These are phyloP conservation scores for Sugiyamaella lignohabitans DNA, from an alignment of 805 yeast genomes.

Conservation along the genomic window DNA sequence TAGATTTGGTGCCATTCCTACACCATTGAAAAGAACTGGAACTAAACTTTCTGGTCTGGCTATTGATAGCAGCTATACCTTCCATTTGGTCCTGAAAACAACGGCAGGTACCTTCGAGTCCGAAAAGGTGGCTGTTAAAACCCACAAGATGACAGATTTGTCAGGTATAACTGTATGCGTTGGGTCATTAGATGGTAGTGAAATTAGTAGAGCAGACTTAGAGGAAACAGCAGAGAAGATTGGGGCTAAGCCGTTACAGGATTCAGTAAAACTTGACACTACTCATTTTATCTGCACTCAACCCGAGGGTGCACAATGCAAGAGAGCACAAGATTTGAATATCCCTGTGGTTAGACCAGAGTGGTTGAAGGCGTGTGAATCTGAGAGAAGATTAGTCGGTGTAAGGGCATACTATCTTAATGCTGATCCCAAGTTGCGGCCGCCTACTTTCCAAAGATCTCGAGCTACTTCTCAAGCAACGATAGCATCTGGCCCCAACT, in stretches of 20 bases:
- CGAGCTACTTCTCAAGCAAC: constrained; percentile 18
- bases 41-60: constrained; percentile 90
- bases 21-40: constrained; percentile 67
- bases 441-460: constrained; percentile 21
- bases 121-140: constrained; percentile 59
- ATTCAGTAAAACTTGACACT: constrained; percentile 75
- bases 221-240: constrained; percentile 56
- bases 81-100: constrained; percentile 75
- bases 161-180: constrained; percentile 87
- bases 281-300: constrained; percentile 85
- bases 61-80: constrained; percentile 72
- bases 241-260: constrained; percentile 77
- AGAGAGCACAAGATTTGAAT: constrained; percentile 74
- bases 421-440: constrained; percentile 31
- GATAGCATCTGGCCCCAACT: constrained; percentile 3
- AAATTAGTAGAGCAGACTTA: constrained; percentile 52
- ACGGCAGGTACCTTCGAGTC: constrained; percentile 83
- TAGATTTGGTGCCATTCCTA: constrained; percentile 76
- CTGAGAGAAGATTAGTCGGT: constrained; percentile 84
- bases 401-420: constrained; percentile 62
- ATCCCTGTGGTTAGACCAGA: constrained; percentile 95
- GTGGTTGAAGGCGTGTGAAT: constrained; percentile 92
- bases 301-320: constrained; percentile 64
- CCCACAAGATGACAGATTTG: constrained; percentile 95
- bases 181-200: constrained; percentile 54